These are phyloP conservation scores for Boletus reticuloceps DNA, from an alignment of 768 basidiomycete species.

Conservation along the genomic window DNA sequence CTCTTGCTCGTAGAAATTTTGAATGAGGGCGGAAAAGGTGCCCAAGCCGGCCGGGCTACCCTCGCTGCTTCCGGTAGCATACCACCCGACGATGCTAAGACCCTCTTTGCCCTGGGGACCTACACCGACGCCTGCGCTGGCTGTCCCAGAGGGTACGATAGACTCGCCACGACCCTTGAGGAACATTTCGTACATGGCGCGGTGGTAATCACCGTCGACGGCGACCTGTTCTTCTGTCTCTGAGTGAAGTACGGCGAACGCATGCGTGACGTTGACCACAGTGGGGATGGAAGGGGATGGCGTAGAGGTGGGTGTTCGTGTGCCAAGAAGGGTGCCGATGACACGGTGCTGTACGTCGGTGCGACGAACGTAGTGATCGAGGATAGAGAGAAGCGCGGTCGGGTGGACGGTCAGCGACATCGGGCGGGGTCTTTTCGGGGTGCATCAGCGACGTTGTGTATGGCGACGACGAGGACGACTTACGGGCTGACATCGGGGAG, in stretches of 20 bases:
- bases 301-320: conserved; percentile 50
- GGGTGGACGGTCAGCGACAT: conserved; percentile 83
- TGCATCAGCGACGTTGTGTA: not conserved
- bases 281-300: conserved; percentile 1
- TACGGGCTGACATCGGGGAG: conserved; percentile 35
- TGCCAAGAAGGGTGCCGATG: conserved; percentile 92
- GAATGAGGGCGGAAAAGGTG: conserved; percentile 94
- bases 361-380: conserved; percentile 94
- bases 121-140: conserved; percentile 17
- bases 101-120: conserved; percentile 44
- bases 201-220: conserved; percentile 96
- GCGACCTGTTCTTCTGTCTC: conserved; percentile 92
- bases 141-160: conserved; percentile 8
- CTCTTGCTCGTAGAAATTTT: conserved; percentile 96
- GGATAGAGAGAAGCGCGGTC: conserved; percentile 89
- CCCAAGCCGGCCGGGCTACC: conserved; percentile 53
- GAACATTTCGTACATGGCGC: conserved; percentile 88
- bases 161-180: conserved; percentile 57
- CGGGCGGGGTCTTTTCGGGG: conserved; percentile 56
- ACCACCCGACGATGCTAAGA: conserved; percentile 96
- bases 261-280: conserved; percentile 69
- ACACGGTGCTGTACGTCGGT: conserved; percentile 81
- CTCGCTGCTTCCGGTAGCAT: conserved; percentile 63
- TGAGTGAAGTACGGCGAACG: conserved; percentile 91
- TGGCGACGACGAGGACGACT: conserved; percentile 6